phyloP scores from a whole-genome alignment of 2,329 filamentous ascomycete species.

The Xylaria sp. region DNA sequence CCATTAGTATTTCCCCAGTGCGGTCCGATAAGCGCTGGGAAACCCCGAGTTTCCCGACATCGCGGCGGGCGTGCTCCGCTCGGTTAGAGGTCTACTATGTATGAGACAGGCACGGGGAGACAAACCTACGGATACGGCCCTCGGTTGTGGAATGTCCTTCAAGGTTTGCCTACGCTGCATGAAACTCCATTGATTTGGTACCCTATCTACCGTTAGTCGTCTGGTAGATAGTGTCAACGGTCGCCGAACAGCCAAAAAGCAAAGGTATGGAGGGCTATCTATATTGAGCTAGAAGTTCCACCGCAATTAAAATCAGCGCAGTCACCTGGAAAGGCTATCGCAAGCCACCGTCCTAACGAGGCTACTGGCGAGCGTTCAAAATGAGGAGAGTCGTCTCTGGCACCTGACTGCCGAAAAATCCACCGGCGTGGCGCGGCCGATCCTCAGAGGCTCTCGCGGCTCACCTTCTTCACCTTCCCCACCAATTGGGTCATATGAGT shows the following conservation, averaged over 20 bases:
- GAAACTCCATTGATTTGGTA: neutral
- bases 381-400: neutral
- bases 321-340: neutral
- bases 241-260: slow-evolving; percentile 3
- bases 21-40: neutral
- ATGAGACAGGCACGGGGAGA: neutral
- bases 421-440: neutral
- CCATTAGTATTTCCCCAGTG: neutral
- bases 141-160: neutral
- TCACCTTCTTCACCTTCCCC: slow-evolving; percentile 3
- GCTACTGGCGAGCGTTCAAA: neutral
- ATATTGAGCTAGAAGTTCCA: neutral
- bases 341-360: neutral
- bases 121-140: neutral
- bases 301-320: neutral
- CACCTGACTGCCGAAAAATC: neutral
- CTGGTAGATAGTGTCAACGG: neutral
- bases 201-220: neutral
- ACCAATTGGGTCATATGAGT: neutral
- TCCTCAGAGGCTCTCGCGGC: neutral
- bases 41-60: slow-evolving; percentile 11
- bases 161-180: neutral
- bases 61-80: neutral
- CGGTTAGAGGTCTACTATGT: neutral
- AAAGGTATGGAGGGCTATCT: neutral